phyloP scores from a whole-genome alignment of 495 filamentous ascomycete species.

The Paragyromitra xinjiangensis region DNA sequence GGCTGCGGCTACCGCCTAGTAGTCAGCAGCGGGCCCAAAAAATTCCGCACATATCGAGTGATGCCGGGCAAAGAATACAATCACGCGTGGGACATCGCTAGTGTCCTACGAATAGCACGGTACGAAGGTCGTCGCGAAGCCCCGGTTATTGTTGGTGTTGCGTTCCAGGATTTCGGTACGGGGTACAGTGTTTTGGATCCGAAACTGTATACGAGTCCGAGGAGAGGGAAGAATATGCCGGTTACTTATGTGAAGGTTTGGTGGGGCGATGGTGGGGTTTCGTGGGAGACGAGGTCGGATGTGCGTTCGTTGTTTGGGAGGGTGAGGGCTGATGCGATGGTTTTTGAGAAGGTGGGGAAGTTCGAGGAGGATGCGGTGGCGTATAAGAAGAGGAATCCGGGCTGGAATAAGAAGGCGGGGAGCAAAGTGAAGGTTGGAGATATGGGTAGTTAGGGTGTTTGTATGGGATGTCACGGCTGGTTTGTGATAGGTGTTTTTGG shows the following conservation, averaged over 20 bases:
- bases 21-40: background rate
- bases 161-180: background rate
- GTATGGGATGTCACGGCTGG: background rate
- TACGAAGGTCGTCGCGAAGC: background rate
- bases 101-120: background rate
- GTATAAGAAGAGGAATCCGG: background rate
- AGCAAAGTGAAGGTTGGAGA: background rate
- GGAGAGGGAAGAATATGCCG: background rate
- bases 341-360: background rate
- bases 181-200: background rate
- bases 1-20: background rate
- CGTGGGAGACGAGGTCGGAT: constrained; percentile 1
- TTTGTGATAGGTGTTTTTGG: background rate
- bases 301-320: background rate
- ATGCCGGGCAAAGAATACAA: background rate
- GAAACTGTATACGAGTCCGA: background rate
- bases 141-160: background rate
- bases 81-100: too few relatives aligned
- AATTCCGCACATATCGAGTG: background rate
- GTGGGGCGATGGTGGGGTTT: background rate
- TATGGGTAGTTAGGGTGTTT: background rate
- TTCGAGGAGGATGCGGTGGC: background rate
- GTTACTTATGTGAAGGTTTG: background rate
- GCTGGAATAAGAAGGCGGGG: background rate
- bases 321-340: background rate